Evolutionary conservation across 345 rosid genomes (phyloP).

Genomic region (Acer yangbiense): DNA sequence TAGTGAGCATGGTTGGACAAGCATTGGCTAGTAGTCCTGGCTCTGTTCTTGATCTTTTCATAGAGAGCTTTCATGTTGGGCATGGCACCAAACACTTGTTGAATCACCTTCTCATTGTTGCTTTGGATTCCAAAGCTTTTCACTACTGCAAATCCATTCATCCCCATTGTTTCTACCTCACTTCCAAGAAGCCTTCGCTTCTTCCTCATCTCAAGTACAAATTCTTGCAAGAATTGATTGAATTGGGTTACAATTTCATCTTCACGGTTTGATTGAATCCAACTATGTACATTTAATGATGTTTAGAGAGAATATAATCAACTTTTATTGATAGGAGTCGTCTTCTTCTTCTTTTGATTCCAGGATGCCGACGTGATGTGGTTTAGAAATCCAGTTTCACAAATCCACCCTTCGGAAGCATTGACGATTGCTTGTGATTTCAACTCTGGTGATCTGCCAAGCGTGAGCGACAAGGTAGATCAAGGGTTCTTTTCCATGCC

Average conservation of each 20-base stretch:
- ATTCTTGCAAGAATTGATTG: constrained; percentile 30
- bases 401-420: background rate
- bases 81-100: constrained; percentile 35
- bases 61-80: constrained; percentile 51
- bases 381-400: constrained; percentile 52
- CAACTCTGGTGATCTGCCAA: constrained; percentile 2
- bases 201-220: constrained; percentile 9
- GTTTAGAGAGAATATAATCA: no score
- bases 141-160: constrained; percentile 38
- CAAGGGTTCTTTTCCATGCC: constrained; percentile 41
- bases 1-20: constrained; percentile 43
- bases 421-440: constrained; percentile 39
- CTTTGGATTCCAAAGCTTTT: constrained; percentile 42
- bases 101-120: constrained; percentile 51
- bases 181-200: constrained; percentile 3
- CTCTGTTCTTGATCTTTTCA: constrained; percentile 52
- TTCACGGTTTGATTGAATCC: constrained; percentile 31
- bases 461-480: constrained; percentile 8
- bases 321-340: no score
- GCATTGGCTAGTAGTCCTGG: constrained; percentile 43
- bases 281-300: no score
- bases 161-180: constrained; percentile 40
- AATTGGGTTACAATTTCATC: constrained; percentile 44
- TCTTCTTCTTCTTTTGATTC: background rate
- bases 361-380: constrained; percentile 65